phyloP scores from a whole-genome alignment of 2,329 filamentous ascomycete genomes.

The Sordariomycetes sp. region DNA sequence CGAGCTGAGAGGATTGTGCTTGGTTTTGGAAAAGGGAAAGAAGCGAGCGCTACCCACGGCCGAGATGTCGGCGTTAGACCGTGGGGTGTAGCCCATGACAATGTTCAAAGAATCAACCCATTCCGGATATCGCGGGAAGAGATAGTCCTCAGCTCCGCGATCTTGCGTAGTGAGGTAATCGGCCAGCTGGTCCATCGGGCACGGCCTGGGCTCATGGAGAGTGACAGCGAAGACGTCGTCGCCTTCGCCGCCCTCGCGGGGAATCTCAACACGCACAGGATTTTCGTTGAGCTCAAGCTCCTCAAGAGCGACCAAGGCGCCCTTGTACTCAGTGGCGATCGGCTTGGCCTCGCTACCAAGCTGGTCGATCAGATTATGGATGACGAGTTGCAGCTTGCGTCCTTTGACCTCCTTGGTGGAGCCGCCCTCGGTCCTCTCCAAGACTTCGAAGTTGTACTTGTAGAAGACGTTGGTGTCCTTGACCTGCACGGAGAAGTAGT shows the following conservation, averaged over 20 bases:
- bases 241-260: conserved; percentile 16
- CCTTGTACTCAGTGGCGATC: conserved; percentile 41
- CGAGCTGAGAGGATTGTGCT: not conserved
- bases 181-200: conserved; percentile 30
- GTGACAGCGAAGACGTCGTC: conserved; percentile 28
- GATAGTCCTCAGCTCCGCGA: conserved; percentile 21
- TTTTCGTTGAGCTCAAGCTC: conserved; percentile 24
- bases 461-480: conserved; percentile 24
- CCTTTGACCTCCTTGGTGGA: conserved; percentile 25
- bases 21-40: conserved; percentile 33
- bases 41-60: conserved; percentile 38
- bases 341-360: conserved; percentile 20
- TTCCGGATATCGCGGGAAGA: conserved; percentile 39
- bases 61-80: conserved; percentile 21
- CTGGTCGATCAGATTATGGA: conserved; percentile 25
- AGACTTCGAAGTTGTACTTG: conserved; percentile 35
- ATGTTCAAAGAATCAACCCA: conserved; percentile 42
- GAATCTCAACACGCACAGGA: conserved; percentile 24
- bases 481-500: conserved; percentile 39
- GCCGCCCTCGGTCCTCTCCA: conserved; percentile 10
- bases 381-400: conserved; percentile 31
- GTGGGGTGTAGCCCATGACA: conserved; percentile 35
- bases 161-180: conserved; percentile 33
- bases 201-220: conserved; percentile 28
- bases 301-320: conserved; percentile 30